Evolutionary conservation across 345 rosid species (phyloP).

Genomic region (Eutrema yunnanense): DNA sequence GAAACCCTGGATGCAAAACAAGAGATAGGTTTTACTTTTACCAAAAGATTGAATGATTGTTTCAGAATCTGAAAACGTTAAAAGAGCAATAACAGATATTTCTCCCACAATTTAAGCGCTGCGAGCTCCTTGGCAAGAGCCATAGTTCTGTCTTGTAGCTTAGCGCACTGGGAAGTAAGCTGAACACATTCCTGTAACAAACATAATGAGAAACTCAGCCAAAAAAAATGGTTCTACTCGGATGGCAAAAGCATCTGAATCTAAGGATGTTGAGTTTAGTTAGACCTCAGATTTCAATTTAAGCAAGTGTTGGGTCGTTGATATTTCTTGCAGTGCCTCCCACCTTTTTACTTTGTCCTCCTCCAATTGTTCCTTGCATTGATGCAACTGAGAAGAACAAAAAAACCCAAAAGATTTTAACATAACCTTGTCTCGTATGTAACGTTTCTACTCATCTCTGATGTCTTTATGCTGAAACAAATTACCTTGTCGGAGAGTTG

Average conservation of each 20-base stretch:
- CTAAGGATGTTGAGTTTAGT: background rate
- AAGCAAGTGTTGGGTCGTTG: conserved; percentile 41
- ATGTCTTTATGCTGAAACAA: background rate
- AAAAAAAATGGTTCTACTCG: background rate
- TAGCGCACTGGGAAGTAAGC: conserved; percentile 39
- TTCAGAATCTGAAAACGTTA: background rate
- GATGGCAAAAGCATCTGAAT: background rate
- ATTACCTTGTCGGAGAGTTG: conserved; percentile 54
- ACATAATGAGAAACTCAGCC: conserved; percentile 9
- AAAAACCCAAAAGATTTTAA: background rate
- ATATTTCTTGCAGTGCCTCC: conserved; percentile 54
- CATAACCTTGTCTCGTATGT: background rate
- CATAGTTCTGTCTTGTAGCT: conserved; percentile 62
- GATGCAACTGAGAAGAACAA: conserved; percentile 41
- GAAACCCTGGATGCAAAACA: conserved; percentile 50
- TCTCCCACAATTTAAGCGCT: conserved; percentile 67
- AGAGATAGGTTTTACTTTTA: background rate
- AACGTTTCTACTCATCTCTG: background rate
- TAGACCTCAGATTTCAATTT: conserved; percentile 56
- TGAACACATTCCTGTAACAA: conserved; percentile 54
- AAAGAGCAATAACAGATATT: background rate
- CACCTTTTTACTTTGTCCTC: conserved; percentile 47
- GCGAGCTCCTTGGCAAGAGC: conserved; percentile 92
- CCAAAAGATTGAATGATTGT: background rate
- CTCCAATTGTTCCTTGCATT: conserved; percentile 41